Conservation (phyloP, 1,284 basidiomycete genomes). For the Pseudomicrostroma phylloplanum region DNA sequence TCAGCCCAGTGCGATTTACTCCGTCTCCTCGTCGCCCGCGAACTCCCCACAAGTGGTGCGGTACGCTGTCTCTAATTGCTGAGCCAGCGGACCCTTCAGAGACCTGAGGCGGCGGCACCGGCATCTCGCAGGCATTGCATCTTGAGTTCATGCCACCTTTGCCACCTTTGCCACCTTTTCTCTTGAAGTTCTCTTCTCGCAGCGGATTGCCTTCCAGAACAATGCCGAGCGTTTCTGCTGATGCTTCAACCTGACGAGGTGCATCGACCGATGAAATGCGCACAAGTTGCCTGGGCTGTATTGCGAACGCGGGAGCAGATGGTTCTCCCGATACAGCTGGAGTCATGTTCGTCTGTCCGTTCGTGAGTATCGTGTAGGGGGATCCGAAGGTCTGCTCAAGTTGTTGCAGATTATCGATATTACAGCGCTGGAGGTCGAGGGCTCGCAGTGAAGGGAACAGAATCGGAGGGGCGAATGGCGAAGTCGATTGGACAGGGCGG, state of each 20-base stretch:
- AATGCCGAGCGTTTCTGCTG: conserved; percentile 20
- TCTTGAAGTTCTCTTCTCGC: conserved; percentile 28
- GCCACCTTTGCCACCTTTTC: conserved; percentile 31
- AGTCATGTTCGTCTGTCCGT: not conserved
- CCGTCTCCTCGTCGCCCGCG: conserved; percentile 5
- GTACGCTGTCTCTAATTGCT: conserved; percentile 14
- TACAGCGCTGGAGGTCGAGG: conserved; percentile 38
- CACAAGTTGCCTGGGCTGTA: no score
- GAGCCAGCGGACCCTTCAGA: conserved; percentile 11
- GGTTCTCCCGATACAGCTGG: no score
- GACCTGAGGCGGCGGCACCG: conserved; percentile 10
- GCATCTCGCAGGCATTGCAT: conserved; percentile 16
- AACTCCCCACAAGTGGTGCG: not conserved
- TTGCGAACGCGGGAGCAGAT: no score
- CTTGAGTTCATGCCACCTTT: conserved; percentile 23
- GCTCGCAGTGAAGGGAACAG: conserved; percentile 16
- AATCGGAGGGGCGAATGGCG: not conserved
- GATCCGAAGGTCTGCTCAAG: conserved; percentile 36
- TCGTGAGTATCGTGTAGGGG: conserved; percentile 6
- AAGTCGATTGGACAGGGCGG: not conserved
- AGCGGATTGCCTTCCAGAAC: conserved; percentile 35
- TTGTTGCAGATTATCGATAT: conserved; percentile 29
- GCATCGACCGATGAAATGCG: not conserved
- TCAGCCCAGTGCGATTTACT: conserved; percentile 19
- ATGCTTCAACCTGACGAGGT: conserved; percentile 18